These are phyloP conservation scores for Diaporthe batatas DNA, from an alignment of 2,329 filamentous ascomycete genomes.

Conservation along the genomic window DNA sequence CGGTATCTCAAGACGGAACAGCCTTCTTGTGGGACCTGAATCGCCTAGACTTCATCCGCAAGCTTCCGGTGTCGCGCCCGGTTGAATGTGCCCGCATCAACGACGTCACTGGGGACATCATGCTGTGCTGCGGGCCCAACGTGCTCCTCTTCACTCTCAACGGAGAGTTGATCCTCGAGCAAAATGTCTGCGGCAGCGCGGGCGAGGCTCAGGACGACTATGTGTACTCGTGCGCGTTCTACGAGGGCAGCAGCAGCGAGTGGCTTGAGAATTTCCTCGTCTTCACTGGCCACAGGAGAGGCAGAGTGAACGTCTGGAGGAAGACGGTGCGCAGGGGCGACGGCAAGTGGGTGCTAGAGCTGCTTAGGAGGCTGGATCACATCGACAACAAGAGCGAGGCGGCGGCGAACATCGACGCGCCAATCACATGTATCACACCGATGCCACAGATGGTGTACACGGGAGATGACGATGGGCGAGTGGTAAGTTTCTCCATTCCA, in stretches of 20 bases:
- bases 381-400: constrained; percentile 75
- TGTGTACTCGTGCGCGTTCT: constrained; percentile 88
- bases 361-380: constrained; percentile 87
- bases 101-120: constrained; percentile 89
- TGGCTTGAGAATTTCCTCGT: constrained; percentile 90
- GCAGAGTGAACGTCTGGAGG: constrained; percentile 84
- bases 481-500: constrained; percentile 70
- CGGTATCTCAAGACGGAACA: constrained; percentile 83
- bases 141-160: constrained; percentile 90
- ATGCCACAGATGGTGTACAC: constrained; percentile 90
- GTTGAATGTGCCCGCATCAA: constrained; percentile 87
- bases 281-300: constrained; percentile 88
- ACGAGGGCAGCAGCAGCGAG: constrained; percentile 90
- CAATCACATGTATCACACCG: constrained; percentile 88
- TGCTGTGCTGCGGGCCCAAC: constrained; percentile 82
- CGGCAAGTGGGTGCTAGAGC: constrained; percentile 80
- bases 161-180: constrained; percentile 83
- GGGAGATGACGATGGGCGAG: constrained; percentile 91
- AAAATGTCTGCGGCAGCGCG: constrained; percentile 77
- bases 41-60: constrained; percentile 85
- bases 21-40: constrained; percentile 96
- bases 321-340: constrained; percentile 63
- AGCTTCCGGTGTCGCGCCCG: constrained; percentile 70
- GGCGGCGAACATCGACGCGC: constrained; percentile 70
- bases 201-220: constrained; percentile 70